phyloP scores from a whole-genome alignment of 768 basidiomycete genomes.

The Pleurotus platypus region DNA sequence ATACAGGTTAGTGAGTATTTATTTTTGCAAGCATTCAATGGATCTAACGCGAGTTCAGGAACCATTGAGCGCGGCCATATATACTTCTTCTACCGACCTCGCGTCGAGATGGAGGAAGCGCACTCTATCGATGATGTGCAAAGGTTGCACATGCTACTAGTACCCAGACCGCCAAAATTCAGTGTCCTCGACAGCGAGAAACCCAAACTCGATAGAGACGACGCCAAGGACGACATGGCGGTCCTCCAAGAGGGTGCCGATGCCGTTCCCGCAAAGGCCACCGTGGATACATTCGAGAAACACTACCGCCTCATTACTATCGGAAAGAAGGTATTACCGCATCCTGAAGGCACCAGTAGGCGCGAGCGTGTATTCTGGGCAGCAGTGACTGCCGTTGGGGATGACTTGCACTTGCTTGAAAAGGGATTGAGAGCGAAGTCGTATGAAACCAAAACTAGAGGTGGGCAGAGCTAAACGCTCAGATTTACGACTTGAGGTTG shows the following conservation, averaged over 20 bases:
- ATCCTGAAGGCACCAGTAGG: slow-evolving; percentile 35
- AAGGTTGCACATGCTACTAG: slow-evolving; percentile 57
- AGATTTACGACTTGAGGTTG: not conserved
- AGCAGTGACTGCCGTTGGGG: slow-evolving; percentile 43
- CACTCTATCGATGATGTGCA: slow-evolving; percentile 54
- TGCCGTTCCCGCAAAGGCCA: slow-evolving; percentile 39
- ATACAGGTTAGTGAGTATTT: slow-evolving; percentile 6
- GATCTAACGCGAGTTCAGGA: slow-evolving; percentile 25
- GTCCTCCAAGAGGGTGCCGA: slow-evolving; percentile 43
- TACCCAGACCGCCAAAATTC: slow-evolving; percentile 51
- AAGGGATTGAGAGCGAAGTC: slow-evolving; percentile 44
- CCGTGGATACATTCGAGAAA: slow-evolving; percentile 31
- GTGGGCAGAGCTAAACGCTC: slow-evolving; percentile 20
- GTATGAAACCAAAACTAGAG: slow-evolving; percentile 62
- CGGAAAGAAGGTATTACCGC: slow-evolving; percentile 58
- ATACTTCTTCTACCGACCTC: slow-evolving; percentile 64
- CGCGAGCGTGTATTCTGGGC: slow-evolving; percentile 50
- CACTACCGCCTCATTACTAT: slow-evolving; percentile 48
- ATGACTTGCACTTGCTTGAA: slow-evolving; percentile 45
- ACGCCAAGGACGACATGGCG: slow-evolving; percentile 34
- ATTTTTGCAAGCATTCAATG: not conserved
- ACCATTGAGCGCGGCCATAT: slow-evolving; percentile 58
- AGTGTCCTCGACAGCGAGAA: slow-evolving; percentile 17
- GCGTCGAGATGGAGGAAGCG: slow-evolving; percentile 48
- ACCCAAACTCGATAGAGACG: slow-evolving; percentile 17